phyloP scores from a whole-genome alignment of 2,329 filamentous ascomycete genomes.

The Sphaerulina vaccinii region DNA sequence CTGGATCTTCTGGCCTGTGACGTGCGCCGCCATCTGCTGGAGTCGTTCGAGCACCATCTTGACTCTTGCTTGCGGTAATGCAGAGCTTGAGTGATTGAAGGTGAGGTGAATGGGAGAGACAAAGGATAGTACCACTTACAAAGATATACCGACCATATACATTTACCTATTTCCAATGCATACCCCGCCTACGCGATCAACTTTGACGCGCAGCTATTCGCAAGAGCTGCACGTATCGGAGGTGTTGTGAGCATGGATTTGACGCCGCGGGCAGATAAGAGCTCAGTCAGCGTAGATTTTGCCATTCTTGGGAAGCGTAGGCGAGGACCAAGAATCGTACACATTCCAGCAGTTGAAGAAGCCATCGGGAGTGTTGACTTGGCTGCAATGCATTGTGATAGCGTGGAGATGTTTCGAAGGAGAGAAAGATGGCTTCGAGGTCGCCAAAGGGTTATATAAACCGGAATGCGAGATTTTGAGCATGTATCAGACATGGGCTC shows the following conservation, averaged over 20 bases:
- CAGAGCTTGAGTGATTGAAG: neutral
- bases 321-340: neutral
- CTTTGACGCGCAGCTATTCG: too few species aligned
- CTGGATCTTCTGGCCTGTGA: constrained; percentile 54
- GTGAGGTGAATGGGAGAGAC: neutral
- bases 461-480: too few species aligned
- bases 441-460: too few species aligned
- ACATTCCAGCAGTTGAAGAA: too few species aligned
- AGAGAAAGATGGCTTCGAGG: neutral
- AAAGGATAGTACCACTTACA: neutral
- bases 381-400: too few species aligned
- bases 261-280: neutral
- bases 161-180: neutral
- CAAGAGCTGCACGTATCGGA: neutral
- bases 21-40: constrained; percentile 55
- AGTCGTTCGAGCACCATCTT: constrained; percentile 36
- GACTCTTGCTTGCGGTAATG: neutral
- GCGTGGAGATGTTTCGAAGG: neutral
- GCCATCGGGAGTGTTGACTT: too few species aligned
- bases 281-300: neutral
- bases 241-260: neutral
- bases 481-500: neutral
- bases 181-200: constrained; percentile 1
- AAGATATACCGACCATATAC: neutral
- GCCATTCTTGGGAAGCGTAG: neutral